A percentile compares a stretch with the other conserved stretches of the same genome.
These are phyloP conservation scores for Limonomyces culmigenus DNA, from an alignment of 1,284 basidiomycete species.

Conservation along the genomic window DNA sequence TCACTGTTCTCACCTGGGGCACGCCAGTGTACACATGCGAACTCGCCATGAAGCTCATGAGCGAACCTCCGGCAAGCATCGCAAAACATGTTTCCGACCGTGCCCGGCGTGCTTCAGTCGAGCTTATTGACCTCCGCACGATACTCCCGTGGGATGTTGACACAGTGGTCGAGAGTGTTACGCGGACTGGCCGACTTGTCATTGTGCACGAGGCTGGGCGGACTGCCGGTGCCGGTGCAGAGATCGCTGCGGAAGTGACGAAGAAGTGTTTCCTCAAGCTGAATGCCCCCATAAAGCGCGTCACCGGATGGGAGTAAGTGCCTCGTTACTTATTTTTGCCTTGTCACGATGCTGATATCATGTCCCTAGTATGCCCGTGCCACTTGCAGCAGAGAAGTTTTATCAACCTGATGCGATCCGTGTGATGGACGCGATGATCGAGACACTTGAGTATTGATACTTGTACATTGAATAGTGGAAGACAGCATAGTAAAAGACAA, in stretches of 20 bases:
- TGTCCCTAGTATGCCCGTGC: conserved; percentile 55
- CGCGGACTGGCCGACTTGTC: conserved; percentile 70
- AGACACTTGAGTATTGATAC: no score
- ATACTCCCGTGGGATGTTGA: conserved; percentile 84
- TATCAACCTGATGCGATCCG: conserved; percentile 77
- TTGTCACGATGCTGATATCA: conserved; percentile 7
- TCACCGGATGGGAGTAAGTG: conserved; percentile 86
- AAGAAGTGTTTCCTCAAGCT: conserved; percentile 76
- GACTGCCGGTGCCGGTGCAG: conserved; percentile 74
- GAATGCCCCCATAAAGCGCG: conserved; percentile 73
- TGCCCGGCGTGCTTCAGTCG: conserved; percentile 59
- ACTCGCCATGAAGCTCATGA: conserved; percentile 53
- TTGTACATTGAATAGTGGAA: not conserved
- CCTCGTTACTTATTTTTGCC: conserved; percentile 1
- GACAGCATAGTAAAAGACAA: not conserved
- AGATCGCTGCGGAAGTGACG: conserved; percentile 77
- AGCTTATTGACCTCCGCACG: conserved; percentile 83
- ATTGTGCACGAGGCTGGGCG: conserved; percentile 83
- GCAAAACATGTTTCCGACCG: conserved; percentile 50
- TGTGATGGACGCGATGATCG: conserved; percentile 68
- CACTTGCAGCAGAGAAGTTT: conserved; percentile 80
- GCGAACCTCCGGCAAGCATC: conserved; percentile 49
- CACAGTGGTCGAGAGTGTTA: conserved; percentile 66
- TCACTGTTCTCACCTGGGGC: conserved; percentile 84
- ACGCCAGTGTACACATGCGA: conserved; percentile 88